Evolutionary conservation across 148 eudicot genomes (phyloP).

Genomic region (Rhododendron ferrugineum): DNA sequence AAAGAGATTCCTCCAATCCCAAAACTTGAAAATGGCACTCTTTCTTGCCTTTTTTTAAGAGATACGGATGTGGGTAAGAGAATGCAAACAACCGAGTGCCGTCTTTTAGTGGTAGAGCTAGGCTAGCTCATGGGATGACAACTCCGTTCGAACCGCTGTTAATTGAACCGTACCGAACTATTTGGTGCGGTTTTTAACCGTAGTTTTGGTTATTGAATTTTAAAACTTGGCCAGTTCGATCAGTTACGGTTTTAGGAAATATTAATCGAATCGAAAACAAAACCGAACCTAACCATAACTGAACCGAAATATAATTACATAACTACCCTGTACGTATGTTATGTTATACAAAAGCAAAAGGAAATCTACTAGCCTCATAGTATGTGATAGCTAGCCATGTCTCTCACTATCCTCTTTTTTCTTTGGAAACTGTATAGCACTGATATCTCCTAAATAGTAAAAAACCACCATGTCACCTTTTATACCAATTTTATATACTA

Average conservation of each 20-base stretch:
- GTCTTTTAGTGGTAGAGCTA: not conserved
- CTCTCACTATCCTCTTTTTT: not conserved
- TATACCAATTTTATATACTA: not conserved
- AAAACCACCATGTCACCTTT: not conserved
- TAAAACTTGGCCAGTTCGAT: too few relatives aligned
- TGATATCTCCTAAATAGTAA: not conserved
- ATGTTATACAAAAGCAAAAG: not conserved
- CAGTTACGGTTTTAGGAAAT: too few relatives aligned
- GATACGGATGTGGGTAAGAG: slow-evolving; percentile 33
- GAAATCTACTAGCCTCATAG: not conserved
- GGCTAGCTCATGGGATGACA: too few relatives aligned
- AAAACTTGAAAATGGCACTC: slow-evolving; percentile 34
- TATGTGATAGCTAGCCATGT: not conserved
- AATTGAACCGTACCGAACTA: too few relatives aligned
- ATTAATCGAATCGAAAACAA: too few relatives aligned
- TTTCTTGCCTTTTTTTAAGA: slow-evolving; percentile 31
- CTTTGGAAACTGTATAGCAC: slow-evolving; percentile 9
- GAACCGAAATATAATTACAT: too few relatives aligned
- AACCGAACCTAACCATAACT: too few relatives aligned
- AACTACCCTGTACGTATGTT: too few relatives aligned
- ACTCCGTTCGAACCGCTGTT: too few relatives aligned
- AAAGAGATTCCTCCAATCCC: slow-evolving; percentile 50
- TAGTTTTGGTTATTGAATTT: too few relatives aligned
- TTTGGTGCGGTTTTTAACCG: too few relatives aligned
- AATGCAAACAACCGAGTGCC: slow-evolving; percentile 20